A percentile compares a stretch with the other conserved stretches of the same genome.
phyloP scores from a whole-genome alignment of 2,329 filamentous ascomycete genomes.

The Cercospora sp. region DNA sequence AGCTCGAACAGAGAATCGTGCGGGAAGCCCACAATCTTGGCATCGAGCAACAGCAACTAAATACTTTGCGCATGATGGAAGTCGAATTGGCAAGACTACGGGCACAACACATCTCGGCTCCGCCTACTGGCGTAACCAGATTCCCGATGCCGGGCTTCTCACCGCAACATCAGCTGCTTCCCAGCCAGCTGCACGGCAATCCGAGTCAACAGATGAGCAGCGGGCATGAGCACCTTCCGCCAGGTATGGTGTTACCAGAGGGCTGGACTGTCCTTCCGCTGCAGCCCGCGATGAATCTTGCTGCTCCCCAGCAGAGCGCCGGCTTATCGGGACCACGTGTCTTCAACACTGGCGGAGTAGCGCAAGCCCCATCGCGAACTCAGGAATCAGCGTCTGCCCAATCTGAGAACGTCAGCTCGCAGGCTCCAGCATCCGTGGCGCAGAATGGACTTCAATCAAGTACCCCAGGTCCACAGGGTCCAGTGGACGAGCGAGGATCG shows the following conservation, averaged over 20 bases:
- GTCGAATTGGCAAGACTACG: slow-evolving; percentile 67
- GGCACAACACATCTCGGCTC: slow-evolving; percentile 34
- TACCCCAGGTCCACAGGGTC: slow-evolving; percentile 18
- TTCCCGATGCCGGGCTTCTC: slow-evolving; percentile 14
- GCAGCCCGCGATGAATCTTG: slow-evolving; percentile 35
- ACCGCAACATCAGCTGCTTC: slow-evolving; percentile 13
- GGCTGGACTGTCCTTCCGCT: slow-evolving; percentile 55
- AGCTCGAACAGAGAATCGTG: slow-evolving; percentile 68
- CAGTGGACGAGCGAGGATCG: slow-evolving; percentile 34
- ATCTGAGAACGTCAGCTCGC: not conserved
- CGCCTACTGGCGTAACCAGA: slow-evolving; percentile 22
- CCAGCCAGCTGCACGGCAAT: slow-evolving; percentile 28
- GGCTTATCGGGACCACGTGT: not conserved
- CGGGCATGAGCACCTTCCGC: slow-evolving; percentile 51
- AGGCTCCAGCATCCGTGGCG: not conserved
- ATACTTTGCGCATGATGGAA: slow-evolving; percentile 66
- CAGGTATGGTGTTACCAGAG: slow-evolving; percentile 53
- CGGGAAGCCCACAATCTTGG: slow-evolving; percentile 66
- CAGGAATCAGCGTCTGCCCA: not conserved
- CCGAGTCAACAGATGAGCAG: slow-evolving; percentile 38
- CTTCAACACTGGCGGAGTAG: not conserved
- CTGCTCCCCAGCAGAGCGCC: slow-evolving; percentile 1
- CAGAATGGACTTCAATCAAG: not conserved
- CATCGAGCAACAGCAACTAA: slow-evolving; percentile 65
- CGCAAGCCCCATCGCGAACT: not conserved